Conservation (phyloP, 805 yeast species). For the Ascoidea tarda region DNA sequence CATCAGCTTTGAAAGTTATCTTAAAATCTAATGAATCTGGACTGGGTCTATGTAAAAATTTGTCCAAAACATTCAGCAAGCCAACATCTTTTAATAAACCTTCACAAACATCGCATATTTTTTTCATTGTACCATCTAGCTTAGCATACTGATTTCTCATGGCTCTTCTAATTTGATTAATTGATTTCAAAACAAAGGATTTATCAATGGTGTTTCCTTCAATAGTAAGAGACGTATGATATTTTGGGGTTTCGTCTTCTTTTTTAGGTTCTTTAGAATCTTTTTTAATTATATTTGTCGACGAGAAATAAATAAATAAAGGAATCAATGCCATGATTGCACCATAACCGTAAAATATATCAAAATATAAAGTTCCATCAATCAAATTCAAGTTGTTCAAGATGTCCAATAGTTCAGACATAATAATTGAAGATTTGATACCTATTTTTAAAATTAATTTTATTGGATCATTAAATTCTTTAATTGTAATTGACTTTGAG, state of each 20-base stretch:
- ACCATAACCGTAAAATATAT: constrained; percentile 28
- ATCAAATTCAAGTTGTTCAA: constrained; percentile 23
- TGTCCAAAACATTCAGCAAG: constrained; percentile 17
- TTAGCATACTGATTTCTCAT: constrained; percentile 12
- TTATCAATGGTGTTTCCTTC: constrained; percentile 10
- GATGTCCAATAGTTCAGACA: constrained; percentile 23
- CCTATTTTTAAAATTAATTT: constrained; percentile 25
- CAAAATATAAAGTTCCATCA: constrained; percentile 30
- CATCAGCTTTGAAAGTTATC: background rate
- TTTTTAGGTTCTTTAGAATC: constrained; percentile 4
- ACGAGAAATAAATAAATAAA: constrained; percentile 20
- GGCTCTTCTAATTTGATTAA: constrained; percentile 12
- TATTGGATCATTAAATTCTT: constrained; percentile 26
- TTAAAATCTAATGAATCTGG: background rate
- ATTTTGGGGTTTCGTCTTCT: background rate
- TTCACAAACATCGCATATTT: constrained; percentile 28
- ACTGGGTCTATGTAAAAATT: background rate
- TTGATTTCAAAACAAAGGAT: constrained; percentile 11
- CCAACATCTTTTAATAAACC: constrained; percentile 28
- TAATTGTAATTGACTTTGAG: constrained; percentile 18
- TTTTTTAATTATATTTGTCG: constrained; percentile 8
- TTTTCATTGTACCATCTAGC: constrained; percentile 27
- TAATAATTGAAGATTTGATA: constrained; percentile 24
- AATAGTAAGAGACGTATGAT: background rate
- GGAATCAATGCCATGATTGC: constrained; percentile 27